phyloP scores from a whole-genome alignment of 257 asterid genomes.

The Anisodus acutangulus region DNA sequence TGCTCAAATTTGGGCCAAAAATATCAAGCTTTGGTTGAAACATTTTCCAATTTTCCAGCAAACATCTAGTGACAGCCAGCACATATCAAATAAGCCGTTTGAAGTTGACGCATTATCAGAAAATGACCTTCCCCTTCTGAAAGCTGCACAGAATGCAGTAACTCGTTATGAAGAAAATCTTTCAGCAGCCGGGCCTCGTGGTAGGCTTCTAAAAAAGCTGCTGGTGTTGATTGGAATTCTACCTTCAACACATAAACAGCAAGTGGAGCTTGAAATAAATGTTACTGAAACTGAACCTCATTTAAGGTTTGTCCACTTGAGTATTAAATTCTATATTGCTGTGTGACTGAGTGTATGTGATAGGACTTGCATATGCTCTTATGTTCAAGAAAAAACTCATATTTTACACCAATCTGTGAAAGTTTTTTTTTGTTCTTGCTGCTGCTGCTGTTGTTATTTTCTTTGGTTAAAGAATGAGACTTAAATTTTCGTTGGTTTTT shows the following conservation, averaged over 20 bases:
- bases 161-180: slow-evolving; percentile 84
- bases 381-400: no score
- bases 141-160: slow-evolving; percentile 88
- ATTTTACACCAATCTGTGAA: neutral
- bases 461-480: slow-evolving; percentile 20
- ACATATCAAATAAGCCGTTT: slow-evolving; percentile 44
- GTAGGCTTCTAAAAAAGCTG: slow-evolving; percentile 78
- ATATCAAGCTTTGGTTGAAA: slow-evolving; percentile 60
- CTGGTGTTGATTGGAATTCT: slow-evolving; percentile 71
- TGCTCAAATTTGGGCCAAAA: slow-evolving; percentile 47
- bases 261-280: slow-evolving; percentile 54
- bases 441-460: slow-evolving; percentile 10
- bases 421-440: neutral
- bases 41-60: slow-evolving; percentile 53
- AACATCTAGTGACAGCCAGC: slow-evolving; percentile 51
- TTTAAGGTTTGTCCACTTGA: slow-evolving; percentile 55
- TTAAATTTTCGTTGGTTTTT: slow-evolving; percentile 1
- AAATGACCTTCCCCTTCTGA: slow-evolving; percentile 71
- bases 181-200: slow-evolving; percentile 84
- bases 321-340: neutral
- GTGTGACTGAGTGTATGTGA: neutral
- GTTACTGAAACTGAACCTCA: slow-evolving; percentile 50
- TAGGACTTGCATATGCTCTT: neutral
- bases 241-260: slow-evolving; percentile 66
- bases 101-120: slow-evolving; percentile 48